These are phyloP conservation scores for Termitomyces heimii DNA, from an alignment of 768 basidiomycete genomes.

Conservation along the genomic window DNA sequence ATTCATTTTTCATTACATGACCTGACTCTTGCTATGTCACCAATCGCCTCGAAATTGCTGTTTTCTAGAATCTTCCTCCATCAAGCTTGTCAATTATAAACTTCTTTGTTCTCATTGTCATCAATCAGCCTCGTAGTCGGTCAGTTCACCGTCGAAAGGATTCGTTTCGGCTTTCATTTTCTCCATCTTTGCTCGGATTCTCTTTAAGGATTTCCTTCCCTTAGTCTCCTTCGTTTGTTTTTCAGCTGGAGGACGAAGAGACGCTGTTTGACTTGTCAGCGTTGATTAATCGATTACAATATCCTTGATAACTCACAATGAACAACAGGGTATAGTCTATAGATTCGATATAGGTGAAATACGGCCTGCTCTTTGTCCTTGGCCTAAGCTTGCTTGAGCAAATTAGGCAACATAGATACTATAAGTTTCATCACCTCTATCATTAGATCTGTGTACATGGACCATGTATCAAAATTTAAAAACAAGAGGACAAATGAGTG, in stretches of 20 bases:
- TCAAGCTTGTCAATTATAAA: background rate
- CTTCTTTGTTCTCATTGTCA: background rate
- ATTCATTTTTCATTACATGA: background rate
- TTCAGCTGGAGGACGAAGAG: constrained; percentile 35
- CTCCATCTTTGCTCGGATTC: constrained; percentile 13
- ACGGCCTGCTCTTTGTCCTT: constrained; percentile 95
- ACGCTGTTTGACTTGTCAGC: constrained; percentile 21
- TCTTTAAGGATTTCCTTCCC: constrained; percentile 38
- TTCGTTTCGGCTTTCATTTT: background rate
- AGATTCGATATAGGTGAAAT: constrained; percentile 76
- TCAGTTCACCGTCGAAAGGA: background rate
- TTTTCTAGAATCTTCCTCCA: background rate
- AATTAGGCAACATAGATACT: background rate
- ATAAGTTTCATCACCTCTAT: constrained; percentile 48
- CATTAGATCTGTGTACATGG: constrained; percentile 61
- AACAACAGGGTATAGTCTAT: constrained; percentile 60
- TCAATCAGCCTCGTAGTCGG: background rate
- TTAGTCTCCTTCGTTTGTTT: constrained; percentile 38
- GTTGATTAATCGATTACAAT: background rate
- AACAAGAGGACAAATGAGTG: constrained; percentile 7
- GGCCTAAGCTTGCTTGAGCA: constrained; percentile 31
- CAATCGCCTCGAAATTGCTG: background rate
- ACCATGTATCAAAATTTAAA: constrained; percentile 1
- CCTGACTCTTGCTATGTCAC: background rate
- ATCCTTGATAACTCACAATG: constrained; percentile 33